Percentiles rank a stretch among this genome's conserved stretches.
Evolutionary conservation across 2,329 filamentous ascomycete genomes (phyloP).

Genomic region (Metarhizium robertsii): DNA sequence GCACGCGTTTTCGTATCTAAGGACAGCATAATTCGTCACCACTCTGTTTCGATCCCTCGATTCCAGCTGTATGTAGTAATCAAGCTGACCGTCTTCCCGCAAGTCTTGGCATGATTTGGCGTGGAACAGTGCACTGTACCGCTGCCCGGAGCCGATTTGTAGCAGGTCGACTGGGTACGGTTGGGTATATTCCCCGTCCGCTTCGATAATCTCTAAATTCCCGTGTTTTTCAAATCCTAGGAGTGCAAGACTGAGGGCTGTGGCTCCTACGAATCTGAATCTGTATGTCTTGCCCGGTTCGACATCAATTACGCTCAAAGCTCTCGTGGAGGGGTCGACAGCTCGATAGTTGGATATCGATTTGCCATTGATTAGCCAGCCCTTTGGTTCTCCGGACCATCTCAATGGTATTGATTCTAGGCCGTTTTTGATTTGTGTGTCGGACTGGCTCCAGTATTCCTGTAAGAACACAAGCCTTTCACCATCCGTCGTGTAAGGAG

Average conservation of each 20-base stretch:
- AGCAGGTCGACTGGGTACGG: neutral
- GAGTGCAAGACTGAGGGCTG: neutral
- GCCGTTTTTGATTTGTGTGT: neutral
- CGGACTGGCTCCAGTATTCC: slow-evolving; percentile 3
- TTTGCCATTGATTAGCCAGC: slow-evolving; percentile 3
- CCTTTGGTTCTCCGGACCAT: slow-evolving; percentile 5
- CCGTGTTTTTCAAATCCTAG: neutral
- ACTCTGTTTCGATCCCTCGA: slow-evolving; percentile 38
- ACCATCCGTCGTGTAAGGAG: neutral
- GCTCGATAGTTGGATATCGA: neutral
- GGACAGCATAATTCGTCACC: slow-evolving; percentile 37
- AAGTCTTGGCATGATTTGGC: slow-evolving; percentile 8
- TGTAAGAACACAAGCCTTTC: slow-evolving; percentile 1
- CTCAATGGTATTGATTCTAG: neutral
- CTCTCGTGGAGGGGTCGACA: neutral
- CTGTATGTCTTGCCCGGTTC: neutral
- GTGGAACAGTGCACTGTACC: slow-evolving; percentile 3
- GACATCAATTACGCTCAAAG: neutral
- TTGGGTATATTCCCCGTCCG: slow-evolving; percentile 1
- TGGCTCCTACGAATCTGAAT: slow-evolving; percentile 1
- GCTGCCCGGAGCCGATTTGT: slow-evolving; percentile 2
- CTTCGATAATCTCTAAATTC: neutral
- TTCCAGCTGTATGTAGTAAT: slow-evolving; percentile 38
- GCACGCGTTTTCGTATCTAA: slow-evolving; percentile 28
- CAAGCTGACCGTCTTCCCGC: slow-evolving; percentile 14